Percentiles rank a stretch among this genome's conserved stretches.
phyloP scores from a whole-genome alignment of 75 land plant species.

The Pinus taeda region DNA sequence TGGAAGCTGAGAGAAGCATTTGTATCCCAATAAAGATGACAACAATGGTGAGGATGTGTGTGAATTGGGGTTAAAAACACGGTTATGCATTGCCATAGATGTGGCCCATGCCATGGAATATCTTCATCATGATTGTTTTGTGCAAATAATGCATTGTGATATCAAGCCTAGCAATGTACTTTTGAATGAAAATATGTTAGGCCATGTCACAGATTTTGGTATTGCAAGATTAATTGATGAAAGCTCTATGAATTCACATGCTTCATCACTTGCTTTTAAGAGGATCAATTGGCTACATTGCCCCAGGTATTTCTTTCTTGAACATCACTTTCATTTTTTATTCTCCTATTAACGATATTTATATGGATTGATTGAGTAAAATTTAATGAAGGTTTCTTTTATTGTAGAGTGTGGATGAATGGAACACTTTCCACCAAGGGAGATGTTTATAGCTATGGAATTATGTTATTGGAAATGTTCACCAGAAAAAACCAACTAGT shows the following conservation, averaged over 20 bases:
- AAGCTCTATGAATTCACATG: neutral
- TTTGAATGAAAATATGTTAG: neutral
- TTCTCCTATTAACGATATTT: neutral
- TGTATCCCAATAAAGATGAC: neutral
- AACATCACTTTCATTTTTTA: neutral
- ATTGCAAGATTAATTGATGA: neutral
- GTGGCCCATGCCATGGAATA: conserved; percentile 30
- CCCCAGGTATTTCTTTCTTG: neutral
- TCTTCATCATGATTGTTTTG: conserved; percentile 24
- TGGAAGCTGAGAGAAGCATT: neutral
- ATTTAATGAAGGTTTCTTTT: neutral
- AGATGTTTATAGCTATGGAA: conserved; percentile 36
- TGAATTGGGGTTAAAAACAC: neutral
- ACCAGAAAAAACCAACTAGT: conserved; percentile 9
- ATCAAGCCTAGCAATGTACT: conserved; percentile 10
- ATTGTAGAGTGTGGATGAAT: conserved; percentile 17
- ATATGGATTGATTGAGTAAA: neutral
- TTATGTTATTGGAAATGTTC: conserved; percentile 25
- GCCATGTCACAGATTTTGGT: conserved; percentile 2
- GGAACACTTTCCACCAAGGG: conserved; percentile 15
- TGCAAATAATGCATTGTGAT: conserved; percentile 6
- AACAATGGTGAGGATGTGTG: too few species aligned
- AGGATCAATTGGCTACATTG: neutral
- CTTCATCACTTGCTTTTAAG: neutral
- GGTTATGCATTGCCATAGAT: conserved; percentile 29